Evolutionary conservation across 202 grass and related monocot genomes (phyloP).

Genomic region (Cymbopogon flexuosus): DNA sequence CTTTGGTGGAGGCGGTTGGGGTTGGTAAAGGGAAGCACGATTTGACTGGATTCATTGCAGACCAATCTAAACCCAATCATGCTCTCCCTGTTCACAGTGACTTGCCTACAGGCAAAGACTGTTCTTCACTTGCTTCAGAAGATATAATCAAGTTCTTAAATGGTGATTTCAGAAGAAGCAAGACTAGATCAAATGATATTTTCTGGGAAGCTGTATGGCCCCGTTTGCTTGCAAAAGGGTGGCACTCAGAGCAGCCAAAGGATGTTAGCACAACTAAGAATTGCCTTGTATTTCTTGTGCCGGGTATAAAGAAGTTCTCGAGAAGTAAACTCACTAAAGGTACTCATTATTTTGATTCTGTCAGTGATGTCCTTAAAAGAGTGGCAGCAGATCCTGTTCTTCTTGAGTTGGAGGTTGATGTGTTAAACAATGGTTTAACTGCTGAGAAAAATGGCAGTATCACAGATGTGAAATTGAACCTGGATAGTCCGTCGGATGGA

Average conservation of each 20-base stretch:
- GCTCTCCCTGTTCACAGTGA: constrained; percentile 44
- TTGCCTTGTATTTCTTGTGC: constrained; percentile 67
- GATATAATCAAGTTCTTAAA: constrained; percentile 98
- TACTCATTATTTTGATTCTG: constrained; percentile 79
- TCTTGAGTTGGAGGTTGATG: constrained; percentile 61
- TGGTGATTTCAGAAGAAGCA: constrained; percentile 92
- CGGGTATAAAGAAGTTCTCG: constrained; percentile 66
- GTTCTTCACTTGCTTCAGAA: constrained; percentile 56
- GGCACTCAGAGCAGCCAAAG: constrained; percentile 91
- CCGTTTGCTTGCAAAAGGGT: constrained; percentile 83
- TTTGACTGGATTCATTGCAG: constrained; percentile 58
- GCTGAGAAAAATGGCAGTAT: constrained; percentile 33
- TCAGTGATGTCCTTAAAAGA: constrained; percentile 73
- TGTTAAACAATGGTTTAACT: constrained; percentile 19
- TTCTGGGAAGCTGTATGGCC: constrained; percentile 99
- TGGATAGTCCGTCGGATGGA: constrained; percentile 36
- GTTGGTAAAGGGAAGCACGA: constrained; percentile 81
- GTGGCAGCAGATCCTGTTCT: constrained; percentile 54
- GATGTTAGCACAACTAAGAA: constrained; percentile 63
- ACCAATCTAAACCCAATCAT: constrained; percentile 60
- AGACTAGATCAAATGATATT: constrained; percentile 82
- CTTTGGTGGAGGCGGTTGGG: constrained; percentile 61
- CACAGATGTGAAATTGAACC: constrained; percentile 31
- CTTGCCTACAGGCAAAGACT: constrained; percentile 79
- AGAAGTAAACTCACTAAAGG: constrained; percentile 69